Conservation (phyloP, 2,329 filamentous ascomycete genomes). For the Phoma herbarum region DNA sequence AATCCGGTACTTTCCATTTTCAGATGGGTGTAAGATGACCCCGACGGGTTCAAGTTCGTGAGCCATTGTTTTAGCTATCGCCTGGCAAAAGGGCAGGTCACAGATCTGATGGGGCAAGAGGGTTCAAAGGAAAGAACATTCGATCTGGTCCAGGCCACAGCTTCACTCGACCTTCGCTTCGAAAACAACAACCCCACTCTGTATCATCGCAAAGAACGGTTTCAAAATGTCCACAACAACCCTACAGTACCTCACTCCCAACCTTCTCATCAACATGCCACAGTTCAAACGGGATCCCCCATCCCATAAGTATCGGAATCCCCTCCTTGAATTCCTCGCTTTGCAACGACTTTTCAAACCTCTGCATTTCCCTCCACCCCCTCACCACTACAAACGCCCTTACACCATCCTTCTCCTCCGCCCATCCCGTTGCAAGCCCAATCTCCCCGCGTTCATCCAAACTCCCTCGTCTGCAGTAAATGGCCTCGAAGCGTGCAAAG, state of each 20-base stretch:
- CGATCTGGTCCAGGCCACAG: background rate
- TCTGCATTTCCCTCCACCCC: background rate
- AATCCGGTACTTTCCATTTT: background rate
- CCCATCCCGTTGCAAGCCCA: conserved; percentile 1
- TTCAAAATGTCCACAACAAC: background rate
- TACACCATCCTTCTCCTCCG: background rate
- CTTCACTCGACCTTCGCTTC: background rate
- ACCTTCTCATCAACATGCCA: background rate
- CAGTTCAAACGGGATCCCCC: conserved; percentile 2
- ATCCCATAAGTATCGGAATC: background rate
- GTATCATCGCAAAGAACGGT: no score
- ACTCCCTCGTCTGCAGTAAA: background rate
- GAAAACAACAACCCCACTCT: no score
- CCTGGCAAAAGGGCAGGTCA: background rate
- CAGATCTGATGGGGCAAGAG: background rate
- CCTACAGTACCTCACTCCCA: background rate
- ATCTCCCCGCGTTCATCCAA: background rate
- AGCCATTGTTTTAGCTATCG: background rate
- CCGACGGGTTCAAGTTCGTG: background rate
- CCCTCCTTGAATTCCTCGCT: background rate
- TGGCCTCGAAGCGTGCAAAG: background rate
- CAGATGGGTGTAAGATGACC: background rate
- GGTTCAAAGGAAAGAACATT: background rate
- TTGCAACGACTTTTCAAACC: background rate
- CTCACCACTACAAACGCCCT: conserved; percentile 5